A percentile compares a stretch with the other conserved stretches of the same genome.
phyloP scores from a whole-genome alignment of 2,329 filamentous ascomycete genomes.

The Cordyceps militaris region DNA sequence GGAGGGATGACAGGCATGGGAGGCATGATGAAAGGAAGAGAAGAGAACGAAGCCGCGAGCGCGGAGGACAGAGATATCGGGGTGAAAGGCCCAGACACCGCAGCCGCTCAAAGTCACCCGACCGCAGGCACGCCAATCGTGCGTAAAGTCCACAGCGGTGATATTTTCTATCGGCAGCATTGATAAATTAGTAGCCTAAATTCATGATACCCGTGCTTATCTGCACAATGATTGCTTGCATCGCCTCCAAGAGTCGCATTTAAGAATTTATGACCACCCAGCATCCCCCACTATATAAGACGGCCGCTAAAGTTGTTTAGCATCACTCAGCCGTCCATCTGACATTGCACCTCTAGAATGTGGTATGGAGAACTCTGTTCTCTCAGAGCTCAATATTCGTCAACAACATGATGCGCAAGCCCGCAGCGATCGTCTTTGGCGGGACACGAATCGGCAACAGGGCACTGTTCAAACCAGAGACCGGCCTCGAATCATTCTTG shows the following conservation, averaged over 20 bases:
- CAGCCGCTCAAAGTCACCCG: slow-evolving; percentile 12
- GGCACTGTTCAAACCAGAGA: slow-evolving; percentile 13
- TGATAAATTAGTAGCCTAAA: background rate
- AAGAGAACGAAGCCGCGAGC: slow-evolving; percentile 14
- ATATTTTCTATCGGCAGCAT: background rate
- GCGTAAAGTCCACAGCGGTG: background rate
- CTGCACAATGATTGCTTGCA: background rate
- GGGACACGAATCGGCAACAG: slow-evolving; percentile 16
- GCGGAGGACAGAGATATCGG: slow-evolving; percentile 2
- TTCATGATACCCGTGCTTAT: background rate
- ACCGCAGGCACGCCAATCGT: background rate
- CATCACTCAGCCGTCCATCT: background rate
- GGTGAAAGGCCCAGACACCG: slow-evolving; percentile 15
- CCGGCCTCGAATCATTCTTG: slow-evolving; percentile 6
- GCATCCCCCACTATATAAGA: background rate
- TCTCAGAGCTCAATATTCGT: background rate
- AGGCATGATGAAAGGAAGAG: slow-evolving; percentile 1
- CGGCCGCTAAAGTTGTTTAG: background rate
- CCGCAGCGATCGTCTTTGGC: slow-evolving; percentile 13
- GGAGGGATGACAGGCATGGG: slow-evolving; percentile 17
- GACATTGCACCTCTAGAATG: background rate
- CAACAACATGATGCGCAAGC: background rate
- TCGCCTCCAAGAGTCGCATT: background rate
- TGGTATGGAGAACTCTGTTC: background rate
- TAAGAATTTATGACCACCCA: background rate